Evolutionary conservation across 768 basidiomycete species (phyloP).

Genomic region (Inosperma sp.): DNA sequence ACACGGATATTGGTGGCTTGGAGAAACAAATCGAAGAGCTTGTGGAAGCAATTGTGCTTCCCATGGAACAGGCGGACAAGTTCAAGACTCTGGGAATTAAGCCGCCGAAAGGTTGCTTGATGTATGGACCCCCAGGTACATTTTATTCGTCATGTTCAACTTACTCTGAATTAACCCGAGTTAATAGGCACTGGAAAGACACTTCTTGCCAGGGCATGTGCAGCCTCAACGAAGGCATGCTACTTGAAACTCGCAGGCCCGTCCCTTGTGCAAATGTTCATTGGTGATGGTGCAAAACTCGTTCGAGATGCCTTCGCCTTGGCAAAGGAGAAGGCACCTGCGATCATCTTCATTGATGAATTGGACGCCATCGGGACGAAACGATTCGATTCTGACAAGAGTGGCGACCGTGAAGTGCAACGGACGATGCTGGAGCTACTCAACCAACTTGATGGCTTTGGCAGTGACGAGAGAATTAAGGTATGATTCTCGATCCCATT

Average conservation of each 20-base stretch:
- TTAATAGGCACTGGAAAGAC: conserved; percentile 87
- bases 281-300: conserved; percentile 98
- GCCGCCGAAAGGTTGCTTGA: conserved; percentile 95
- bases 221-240: conserved; percentile 96
- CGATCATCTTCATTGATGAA: conserved; percentile 99
- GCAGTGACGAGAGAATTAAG: conserved; percentile 96
- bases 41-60: conserved; percentile 95
- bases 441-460: conserved; percentile 97
- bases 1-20: conserved; percentile 95
- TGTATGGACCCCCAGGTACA: conserved; percentile 97
- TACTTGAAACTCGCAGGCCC: conserved; percentile 98
- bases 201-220: conserved; percentile 93
- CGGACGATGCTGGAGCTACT: conserved; percentile 98
- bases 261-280: conserved; percentile 99
- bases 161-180: not conserved
- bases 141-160: not conserved
- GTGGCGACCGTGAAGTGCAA: conserved; percentile 99
- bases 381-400: conserved; percentile 98
- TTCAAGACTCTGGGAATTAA: conserved; percentile 98
- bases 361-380: conserved; percentile 99
- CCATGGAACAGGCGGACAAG: conserved; percentile 98
- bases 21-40: conserved; percentile 99
- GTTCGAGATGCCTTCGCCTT: conserved; percentile 98
- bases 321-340: conserved; percentile 96
- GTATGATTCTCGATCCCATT: conserved; percentile 36